Conservation (phyloP, 2,329 filamentous ascomycete genomes). For the Ceratocystis lukuohia region DNA sequence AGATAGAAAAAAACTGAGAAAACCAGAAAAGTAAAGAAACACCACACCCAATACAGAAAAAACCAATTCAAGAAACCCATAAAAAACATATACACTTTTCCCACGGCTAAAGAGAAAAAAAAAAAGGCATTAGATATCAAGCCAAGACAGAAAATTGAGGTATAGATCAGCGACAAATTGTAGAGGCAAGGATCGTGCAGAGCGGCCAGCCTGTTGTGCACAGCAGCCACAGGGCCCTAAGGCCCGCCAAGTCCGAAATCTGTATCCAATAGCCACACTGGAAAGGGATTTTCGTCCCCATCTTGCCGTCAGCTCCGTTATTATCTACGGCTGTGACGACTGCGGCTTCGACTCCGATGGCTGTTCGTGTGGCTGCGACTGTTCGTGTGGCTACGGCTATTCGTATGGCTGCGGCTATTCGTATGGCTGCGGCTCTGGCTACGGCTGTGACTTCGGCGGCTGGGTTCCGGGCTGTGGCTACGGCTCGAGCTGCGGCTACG, state of each 20-base stretch:
- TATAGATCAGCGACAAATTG: no score
- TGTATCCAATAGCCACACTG: background rate
- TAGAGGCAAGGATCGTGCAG: no score
- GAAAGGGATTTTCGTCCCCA: background rate
- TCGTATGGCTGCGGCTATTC: constrained; percentile 4
- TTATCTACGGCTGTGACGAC: background rate
- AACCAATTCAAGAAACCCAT: no score
- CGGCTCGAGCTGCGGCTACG: background rate
- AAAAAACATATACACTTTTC: no score
- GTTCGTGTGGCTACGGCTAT: constrained; percentile 7
- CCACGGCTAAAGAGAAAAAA: no score
- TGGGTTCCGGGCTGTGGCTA: background rate
- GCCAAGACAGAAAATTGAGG: no score
- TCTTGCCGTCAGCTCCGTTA: background rate
- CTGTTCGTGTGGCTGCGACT: constrained; percentile 5
- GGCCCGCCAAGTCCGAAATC: background rate
- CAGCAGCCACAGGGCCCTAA: no score
- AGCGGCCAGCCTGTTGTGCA: no score
- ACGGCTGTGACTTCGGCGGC: background rate
- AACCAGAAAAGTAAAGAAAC: no score
- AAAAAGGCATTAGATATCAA: no score
- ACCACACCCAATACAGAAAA: no score
- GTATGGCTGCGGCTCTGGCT: constrained; percentile 3
- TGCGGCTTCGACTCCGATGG: constrained; percentile 1
- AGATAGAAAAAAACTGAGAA: no score